Percentiles rank a stretch among this genome's conserved stretches.
phyloP scores from a whole-genome alignment of 2,329 filamentous ascomycete genomes.

The Parascedosporium putredinis region DNA sequence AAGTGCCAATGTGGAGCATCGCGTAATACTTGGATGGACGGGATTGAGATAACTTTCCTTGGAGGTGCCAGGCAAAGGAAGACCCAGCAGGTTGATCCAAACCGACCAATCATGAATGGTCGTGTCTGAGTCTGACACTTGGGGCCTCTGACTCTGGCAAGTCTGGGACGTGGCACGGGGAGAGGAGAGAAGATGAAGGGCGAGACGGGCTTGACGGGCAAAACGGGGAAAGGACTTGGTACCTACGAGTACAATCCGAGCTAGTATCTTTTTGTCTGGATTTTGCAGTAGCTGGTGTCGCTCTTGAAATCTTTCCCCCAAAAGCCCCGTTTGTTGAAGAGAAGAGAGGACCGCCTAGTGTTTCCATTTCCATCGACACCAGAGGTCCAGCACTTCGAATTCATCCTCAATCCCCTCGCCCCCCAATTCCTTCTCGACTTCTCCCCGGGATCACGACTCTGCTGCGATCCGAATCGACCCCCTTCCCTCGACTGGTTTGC shows the following conservation, averaged over 20 bases:
- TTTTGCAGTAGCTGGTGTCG: no score
- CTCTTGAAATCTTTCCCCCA: constrained; percentile 4
- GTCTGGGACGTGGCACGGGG: background rate
- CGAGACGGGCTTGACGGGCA: background rate
- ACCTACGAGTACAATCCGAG: no score
- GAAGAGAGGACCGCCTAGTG: background rate
- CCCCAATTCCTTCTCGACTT: background rate
- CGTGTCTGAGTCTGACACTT: constrained; percentile 8
- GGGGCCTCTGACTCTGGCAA: no score
- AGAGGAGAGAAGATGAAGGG: background rate
- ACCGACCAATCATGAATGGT: background rate
- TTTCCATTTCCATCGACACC: constrained; percentile 6
- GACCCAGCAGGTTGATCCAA: background rate
- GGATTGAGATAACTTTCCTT: background rate
- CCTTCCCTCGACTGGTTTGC: background rate
- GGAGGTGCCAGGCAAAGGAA: background rate
- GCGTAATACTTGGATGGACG: background rate
- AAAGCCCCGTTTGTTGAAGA: constrained; percentile 1
- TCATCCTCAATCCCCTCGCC: background rate
- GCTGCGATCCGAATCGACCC: background rate
- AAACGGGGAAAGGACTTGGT: background rate
- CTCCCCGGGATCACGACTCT: background rate
- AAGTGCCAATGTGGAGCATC: background rate
- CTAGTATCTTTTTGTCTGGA: background rate
- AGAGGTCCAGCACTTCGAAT: background rate